Evolutionary conservation across 2,329 filamentous ascomycete species (phyloP).

Genomic region (Rosellinia necatrix): DNA sequence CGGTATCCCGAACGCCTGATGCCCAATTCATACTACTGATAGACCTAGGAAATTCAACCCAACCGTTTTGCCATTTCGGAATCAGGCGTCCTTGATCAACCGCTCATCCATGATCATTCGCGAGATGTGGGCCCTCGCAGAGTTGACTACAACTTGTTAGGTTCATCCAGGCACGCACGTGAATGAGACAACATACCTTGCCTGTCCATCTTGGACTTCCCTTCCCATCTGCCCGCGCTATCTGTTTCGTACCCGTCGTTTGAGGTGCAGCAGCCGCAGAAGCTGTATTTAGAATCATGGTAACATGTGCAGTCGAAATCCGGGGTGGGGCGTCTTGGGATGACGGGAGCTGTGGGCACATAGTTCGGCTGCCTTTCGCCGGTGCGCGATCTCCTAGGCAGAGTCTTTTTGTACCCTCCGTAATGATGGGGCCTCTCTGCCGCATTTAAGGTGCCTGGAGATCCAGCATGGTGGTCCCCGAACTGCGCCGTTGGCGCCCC

Average conservation of each 20-base stretch:
- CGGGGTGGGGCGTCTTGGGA: constrained; percentile 36
- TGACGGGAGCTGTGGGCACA: constrained; percentile 31
- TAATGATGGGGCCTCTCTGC: constrained; percentile 4
- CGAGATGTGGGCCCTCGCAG: constrained; percentile 34
- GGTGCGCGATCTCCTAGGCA: constrained; percentile 8
- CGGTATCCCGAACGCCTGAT: constrained; percentile 20
- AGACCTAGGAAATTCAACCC: constrained; percentile 8
- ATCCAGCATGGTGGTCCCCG: constrained; percentile 6
- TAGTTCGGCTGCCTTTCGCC: constrained; percentile 20
- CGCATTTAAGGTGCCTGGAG: constrained; percentile 7
- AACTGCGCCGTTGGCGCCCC: constrained; percentile 2
- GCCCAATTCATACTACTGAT: constrained; percentile 9
- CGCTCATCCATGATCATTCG: constrained; percentile 23
- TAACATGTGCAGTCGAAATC: constrained; percentile 31
- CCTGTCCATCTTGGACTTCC: constrained; percentile 35
- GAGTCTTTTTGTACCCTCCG: constrained; percentile 5
- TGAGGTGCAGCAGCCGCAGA: constrained; percentile 33
- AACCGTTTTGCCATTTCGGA: neutral
- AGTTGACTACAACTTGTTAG: constrained; percentile 31
- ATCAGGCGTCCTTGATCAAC: constrained; percentile 22
- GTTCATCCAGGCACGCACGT: neutral
- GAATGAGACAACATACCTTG: constrained; percentile 28
- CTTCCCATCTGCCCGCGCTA: constrained; percentile 8
- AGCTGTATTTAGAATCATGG: constrained; percentile 23
- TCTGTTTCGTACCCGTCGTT: constrained; percentile 6